Evolutionary conservation across 352 stramenopile genomes (phyloP), one percentile per base, ranked within the genome.

Genomic region (Phytophthora constricta): DNA sequence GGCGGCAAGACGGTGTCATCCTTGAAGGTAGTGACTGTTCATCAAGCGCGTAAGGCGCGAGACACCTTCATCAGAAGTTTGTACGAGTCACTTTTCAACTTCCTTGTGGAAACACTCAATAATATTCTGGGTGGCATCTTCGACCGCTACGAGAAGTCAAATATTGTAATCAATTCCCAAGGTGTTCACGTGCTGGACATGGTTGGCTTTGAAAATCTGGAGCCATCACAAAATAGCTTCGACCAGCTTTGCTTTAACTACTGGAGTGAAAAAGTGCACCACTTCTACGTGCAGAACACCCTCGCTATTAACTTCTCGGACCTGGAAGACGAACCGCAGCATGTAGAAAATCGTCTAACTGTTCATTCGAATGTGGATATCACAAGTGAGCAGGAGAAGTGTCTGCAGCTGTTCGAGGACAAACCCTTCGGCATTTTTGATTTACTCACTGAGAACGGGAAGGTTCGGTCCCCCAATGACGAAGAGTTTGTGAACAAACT

Each of bases 241-340:
- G 84, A 93, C 54, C 84, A 92, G 62, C 71, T 93, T 11, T 92
- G 85, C 48, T 87, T 86, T 50, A 92, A 95, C 47, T 95, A 95
- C 62, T 95, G 87, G 87, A 90, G 84, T 57, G 85, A 95, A 61
- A 95, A 93, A 42, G 80, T 91, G 19, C 83, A 90, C 59, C 80
- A 81, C 37, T 92, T 93, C 51, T 95, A 90, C 66, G 74, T 93
- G 27, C 81, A 91, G 67, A 89, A 90, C 59, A 93, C 83, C 9
- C 51, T 91, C 17, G 76, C 82, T 3, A 83, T 86, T 13, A 89
- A 87, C 48, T 82, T 89, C 8, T 68, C 70, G 1, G 80, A 89
- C 20, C 41, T 90, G 47, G 80, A 84, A 27, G 72, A 83, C 34
- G 80, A 92, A n/a, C 77, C 84, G 17, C 76, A 89, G 46, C 79